Conservation (phyloP, 306 rosid species). For the Quercus berberidifolia region DNA sequence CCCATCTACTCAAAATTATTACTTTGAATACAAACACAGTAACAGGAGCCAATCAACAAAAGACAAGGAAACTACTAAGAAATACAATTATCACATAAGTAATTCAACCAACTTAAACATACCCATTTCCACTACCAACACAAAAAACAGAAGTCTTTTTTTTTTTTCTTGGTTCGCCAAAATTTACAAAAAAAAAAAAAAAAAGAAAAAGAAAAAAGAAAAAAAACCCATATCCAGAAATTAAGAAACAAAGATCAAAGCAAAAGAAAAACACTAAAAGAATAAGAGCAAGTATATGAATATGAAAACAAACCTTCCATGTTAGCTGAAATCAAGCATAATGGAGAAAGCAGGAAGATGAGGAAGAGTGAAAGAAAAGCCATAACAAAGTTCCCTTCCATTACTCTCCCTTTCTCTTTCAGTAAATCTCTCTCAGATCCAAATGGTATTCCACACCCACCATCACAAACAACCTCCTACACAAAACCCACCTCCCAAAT, state of each 20-base stretch:
- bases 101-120: background rate
- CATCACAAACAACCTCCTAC: conserved; percentile 11
- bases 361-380: conserved; percentile 51
- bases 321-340: conserved; percentile 84
- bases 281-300: background rate
- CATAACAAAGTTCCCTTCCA: conserved; percentile 52
- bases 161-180: background rate
- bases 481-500: conserved; percentile 45
- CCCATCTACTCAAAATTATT: background rate
- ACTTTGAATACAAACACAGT: background rate
- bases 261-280: background rate
- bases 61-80: background rate
- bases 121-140: background rate
- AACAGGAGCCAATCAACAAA: background rate
- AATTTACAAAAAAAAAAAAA: background rate
- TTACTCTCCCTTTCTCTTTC: conserved; percentile 20
- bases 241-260: conserved; percentile 8
- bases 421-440: conserved; percentile 77
- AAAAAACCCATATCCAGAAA: conserved; percentile 14
- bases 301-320: conserved; percentile 67
- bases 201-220: background rate
- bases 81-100: background rate
- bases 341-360: conserved; percentile 53
- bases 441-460: conserved; percentile 43
- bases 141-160: background rate